Evolutionary conservation across 257 asterid species (phyloP), one percentile per base, ranked within the genome.

Genomic region (Solanum infundibuliforme): DNA sequence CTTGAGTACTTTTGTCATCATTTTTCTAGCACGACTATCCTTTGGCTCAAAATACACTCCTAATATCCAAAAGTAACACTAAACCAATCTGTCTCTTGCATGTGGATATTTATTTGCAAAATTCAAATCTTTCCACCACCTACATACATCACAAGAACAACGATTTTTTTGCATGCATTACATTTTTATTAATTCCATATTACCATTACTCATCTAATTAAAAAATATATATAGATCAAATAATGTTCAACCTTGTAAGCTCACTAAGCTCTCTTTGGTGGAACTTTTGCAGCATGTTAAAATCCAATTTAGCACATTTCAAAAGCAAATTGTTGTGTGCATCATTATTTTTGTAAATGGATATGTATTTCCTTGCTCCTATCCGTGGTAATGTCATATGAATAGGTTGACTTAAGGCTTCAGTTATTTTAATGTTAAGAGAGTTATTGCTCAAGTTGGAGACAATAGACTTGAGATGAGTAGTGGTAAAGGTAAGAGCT

Each of bases 1-100:
- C 11, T 4, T 13, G 5, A 86, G 5, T 71, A 74, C 21, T 86
- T 73, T 86, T 25, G 36, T 9, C 4, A 74, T 0, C 14, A 86
- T 14, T 43, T 35, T 73, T n/a, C 88, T 18, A 0, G 55, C 71
- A 43, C 74, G 48, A 14, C 43, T 71, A 20, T 86, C 31, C n/a
- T 43, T 18, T 27, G 88, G 88, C 27, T 87, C 77, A 55, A 52
- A 87, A n/a, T 74, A 29, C n/a, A 69, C 3, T 69, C 76, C 76
- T 8, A 69, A 13, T 29, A 5, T 29, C 74, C 74, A 68, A 5
- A 27, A 68, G n/a, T 90, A 92, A 86, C 94, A 35, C 23, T 90
- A 93, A 34, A 85, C 91, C n/a, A 90, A 32, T 69, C 88, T 90
- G 35, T 91, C 90, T 88, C 92, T 89, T 60, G 89, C 89, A 83